Evolutionary conservation across 345 rosid genomes (phyloP).

Genomic region (Camelina sativa): DNA sequence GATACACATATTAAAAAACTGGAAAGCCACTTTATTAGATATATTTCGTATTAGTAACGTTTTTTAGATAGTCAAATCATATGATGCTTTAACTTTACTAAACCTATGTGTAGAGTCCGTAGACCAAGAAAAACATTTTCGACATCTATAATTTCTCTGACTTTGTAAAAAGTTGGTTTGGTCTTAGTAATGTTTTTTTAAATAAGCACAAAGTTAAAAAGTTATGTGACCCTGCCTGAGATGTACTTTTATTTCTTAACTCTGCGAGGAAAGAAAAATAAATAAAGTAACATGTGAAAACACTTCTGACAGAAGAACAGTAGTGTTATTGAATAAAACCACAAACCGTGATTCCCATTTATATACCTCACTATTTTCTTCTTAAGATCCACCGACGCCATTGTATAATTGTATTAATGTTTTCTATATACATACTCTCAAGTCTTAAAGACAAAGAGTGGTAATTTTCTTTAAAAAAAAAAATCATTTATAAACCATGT

Average conservation of each 20-base stretch:
- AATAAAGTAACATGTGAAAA: constrained; percentile 29
- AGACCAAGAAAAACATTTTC: constrained; percentile 3
- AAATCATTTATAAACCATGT: neutral
- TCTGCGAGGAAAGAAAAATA: constrained; percentile 9
- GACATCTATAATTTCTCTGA: neutral
- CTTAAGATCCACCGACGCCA: constrained; percentile 43
- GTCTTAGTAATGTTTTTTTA: neutral
- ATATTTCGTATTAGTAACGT: constrained; percentile 35
- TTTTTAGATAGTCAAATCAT: constrained; percentile 24
- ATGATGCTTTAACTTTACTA: constrained; percentile 19
- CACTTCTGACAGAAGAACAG: constrained; percentile 36
- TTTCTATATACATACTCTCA: constrained; percentile 1
- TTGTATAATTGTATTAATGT: constrained; percentile 24
- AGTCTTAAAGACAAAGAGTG: neutral
- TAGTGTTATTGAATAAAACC: constrained; percentile 33
- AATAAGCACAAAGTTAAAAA: neutral
- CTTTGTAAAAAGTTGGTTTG: constrained; percentile 1
- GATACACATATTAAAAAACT: neutral
- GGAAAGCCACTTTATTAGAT: neutral
- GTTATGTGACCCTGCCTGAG: neutral
- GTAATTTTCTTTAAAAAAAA: no score
- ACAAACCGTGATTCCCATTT: constrained; percentile 38
- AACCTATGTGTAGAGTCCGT: constrained; percentile 2
- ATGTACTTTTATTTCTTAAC: neutral
- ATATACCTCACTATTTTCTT: constrained; percentile 11